Evolutionary conservation across 331 rosid species (phyloP).

Genomic region (Rosa hybrid): DNA sequence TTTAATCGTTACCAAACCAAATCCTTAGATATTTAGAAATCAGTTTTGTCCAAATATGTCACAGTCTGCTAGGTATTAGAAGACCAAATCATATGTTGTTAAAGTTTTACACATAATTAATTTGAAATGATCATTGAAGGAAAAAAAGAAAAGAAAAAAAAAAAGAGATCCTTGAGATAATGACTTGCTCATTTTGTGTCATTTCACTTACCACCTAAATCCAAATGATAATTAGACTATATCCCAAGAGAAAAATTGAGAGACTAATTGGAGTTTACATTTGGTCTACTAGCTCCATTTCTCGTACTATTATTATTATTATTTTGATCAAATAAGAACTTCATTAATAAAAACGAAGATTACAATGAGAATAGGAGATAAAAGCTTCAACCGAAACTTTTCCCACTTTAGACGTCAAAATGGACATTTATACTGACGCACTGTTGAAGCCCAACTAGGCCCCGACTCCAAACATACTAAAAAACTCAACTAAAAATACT

Average conservation of each 20-base stretch:
- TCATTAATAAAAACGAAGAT: too few relatives aligned
- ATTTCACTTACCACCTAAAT: neutral
- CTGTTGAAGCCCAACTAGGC: too few relatives aligned
- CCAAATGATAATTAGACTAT: neutral
- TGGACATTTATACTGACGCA: too few relatives aligned
- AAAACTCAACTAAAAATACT: too few relatives aligned
- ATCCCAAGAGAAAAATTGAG: neutral
- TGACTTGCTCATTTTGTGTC: neutral
- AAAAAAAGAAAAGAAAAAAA: neutral
- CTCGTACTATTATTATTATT: too few relatives aligned
- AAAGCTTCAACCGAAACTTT: too few relatives aligned
- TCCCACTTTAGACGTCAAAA: too few relatives aligned
- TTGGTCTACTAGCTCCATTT: too few relatives aligned
- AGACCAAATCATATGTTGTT: neutral
- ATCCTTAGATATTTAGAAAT: neutral
- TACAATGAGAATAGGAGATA: too few relatives aligned
- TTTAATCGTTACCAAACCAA: neutral
- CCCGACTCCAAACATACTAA: too few relatives aligned
- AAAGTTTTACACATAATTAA: neutral
- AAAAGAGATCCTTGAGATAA: neutral
- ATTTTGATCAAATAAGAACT: too few relatives aligned
- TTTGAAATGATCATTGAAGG: neutral
- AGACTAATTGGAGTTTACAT: too few relatives aligned
- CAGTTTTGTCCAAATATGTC: neutral
- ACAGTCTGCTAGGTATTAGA: neutral